Evolutionary conservation across 345 rosid species (phyloP), one percentile per base, ranked within the genome.

Genomic region (Toxicodendron radicans): DNA sequence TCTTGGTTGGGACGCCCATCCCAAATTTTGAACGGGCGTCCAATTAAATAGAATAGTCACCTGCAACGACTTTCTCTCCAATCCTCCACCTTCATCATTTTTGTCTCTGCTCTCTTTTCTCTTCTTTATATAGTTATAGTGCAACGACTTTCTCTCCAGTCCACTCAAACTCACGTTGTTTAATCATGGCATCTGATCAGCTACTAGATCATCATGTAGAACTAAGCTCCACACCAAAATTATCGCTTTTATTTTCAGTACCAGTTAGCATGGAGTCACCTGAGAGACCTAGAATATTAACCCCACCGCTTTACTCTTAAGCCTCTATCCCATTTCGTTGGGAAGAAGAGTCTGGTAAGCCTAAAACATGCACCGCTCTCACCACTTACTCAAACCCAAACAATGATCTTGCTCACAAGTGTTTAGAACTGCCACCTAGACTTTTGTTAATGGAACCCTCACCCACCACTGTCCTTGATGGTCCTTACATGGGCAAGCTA

Each of bases 261-360:
- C 75, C 87, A 70, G 70, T 87, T 43, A 75, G 59, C 17, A 73
- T 74, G n/a, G 70, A 76, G 62, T 89, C 91, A 2, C 92, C 97
- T 51, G 83, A 86, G 57, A 84, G 79, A 64, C 83, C 92, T 72
- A 83, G 83, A 52, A 85, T 66, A 82, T 64, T 78, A 67, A 88
- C 94, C 56, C 87, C 98, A 54, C 95, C 97, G 11, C 78, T 83
- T 45, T 82, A 85, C 65, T 73, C 87, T 13, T 77, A 83, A 33
- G 98, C 94, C 11, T 79, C 93, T 2, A 91, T 93, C 64, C 98
- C 98, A 9, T 93, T 93, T 66, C 85, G 87, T 9, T 93, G 98
- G 98, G 98, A 93, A 66, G 94, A 93, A 48, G 84, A 88, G 80
- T 95, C 98, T 9, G 97, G 98, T 32, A 93, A 91, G 79, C 97